These are phyloP conservation scores for Croton laevigatus DNA, from an alignment of 441 rosid genomes.

Conservation along the genomic window DNA sequence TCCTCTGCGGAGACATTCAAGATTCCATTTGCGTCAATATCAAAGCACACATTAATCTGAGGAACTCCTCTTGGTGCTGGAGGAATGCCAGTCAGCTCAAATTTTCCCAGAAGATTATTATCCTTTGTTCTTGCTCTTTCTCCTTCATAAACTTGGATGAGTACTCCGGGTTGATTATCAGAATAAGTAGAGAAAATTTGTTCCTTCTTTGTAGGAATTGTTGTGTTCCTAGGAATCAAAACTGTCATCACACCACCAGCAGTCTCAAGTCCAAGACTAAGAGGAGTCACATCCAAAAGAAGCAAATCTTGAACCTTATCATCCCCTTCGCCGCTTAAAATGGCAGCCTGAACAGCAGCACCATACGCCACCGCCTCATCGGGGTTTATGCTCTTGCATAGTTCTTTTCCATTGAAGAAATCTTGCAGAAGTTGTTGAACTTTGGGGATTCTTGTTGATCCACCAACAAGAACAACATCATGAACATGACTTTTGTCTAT, in stretches of 20 bases:
- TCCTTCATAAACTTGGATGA: conserved; percentile 53
- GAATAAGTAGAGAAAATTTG: conserved; percentile 53
- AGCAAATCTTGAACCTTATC: conserved; percentile 47
- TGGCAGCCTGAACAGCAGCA: conserved; percentile 44
- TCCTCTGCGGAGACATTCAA: conserved; percentile 49
- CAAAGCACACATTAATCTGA: conserved; percentile 35
- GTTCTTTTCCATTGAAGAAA: conserved; percentile 48
- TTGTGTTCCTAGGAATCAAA: conserved; percentile 34
- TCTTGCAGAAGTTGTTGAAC: conserved; percentile 49
- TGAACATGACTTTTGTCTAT: conserved; percentile 41
- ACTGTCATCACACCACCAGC: conserved; percentile 23
- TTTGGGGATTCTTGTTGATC: conserved; percentile 51
- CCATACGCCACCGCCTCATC: conserved; percentile 55
- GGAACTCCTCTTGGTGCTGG: conserved; percentile 38
- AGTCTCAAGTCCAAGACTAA: conserved; percentile 36
- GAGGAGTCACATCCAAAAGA: conserved; percentile 40
- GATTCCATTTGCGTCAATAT: conserved; percentile 49
- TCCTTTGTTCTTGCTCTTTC: conserved; percentile 49
- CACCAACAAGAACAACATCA: conserved; percentile 53
- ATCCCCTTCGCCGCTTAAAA: conserved; percentile 38
- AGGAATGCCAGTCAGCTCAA: conserved; percentile 35
- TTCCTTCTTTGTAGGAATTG: conserved; percentile 36
- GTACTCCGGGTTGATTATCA: conserved; percentile 46
- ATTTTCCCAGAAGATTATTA: conserved; percentile 41
- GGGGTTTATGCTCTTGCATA: conserved; percentile 49